phyloP scores from a whole-genome alignment of 768 basidiomycete genomes.

The Strobilomyces dryophilus region DNA sequence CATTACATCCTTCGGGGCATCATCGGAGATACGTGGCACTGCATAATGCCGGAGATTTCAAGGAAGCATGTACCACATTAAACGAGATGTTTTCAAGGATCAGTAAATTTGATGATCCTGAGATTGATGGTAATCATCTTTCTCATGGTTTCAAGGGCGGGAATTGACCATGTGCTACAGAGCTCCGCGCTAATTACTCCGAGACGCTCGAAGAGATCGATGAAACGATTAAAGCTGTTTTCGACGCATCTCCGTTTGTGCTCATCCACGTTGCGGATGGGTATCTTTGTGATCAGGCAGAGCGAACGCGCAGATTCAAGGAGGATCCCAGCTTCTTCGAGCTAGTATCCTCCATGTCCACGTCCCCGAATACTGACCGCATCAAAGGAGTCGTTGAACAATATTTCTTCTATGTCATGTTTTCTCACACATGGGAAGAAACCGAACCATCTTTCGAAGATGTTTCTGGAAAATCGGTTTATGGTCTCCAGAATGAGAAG shows the following conservation, averaged over 20 bases:
- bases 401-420: conserved; percentile 16
- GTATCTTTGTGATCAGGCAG: background rate
- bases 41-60: too few relatives aligned
- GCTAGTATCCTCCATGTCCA: conserved; percentile 5
- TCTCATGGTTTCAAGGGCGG: too few relatives aligned
- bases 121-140: too few relatives aligned
- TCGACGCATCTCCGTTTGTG: conserved; percentile 2
- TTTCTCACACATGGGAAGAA: conserved; percentile 16
- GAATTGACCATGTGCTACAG: too few relatives aligned
- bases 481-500: conserved; percentile 2
- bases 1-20: too few relatives aligned
- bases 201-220: too few relatives aligned
- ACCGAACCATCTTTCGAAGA: conserved; percentile 7
- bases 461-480: background rate
- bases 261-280: conserved; percentile 9
- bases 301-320: conserved; percentile 2
- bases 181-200: too few relatives aligned
- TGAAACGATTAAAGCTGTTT: too few relatives aligned
- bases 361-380: background rate
- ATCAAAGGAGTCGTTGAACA: background rate
- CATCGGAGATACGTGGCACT: too few relatives aligned
- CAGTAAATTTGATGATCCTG: too few relatives aligned
- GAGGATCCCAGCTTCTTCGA: background rate
- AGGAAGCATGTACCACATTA: too few relatives aligned
- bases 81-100: too few relatives aligned